Evolutionary conservation across 2,329 filamentous ascomycete species (phyloP).

Genomic region (Nannizziopsis arthrosporioides): DNA sequence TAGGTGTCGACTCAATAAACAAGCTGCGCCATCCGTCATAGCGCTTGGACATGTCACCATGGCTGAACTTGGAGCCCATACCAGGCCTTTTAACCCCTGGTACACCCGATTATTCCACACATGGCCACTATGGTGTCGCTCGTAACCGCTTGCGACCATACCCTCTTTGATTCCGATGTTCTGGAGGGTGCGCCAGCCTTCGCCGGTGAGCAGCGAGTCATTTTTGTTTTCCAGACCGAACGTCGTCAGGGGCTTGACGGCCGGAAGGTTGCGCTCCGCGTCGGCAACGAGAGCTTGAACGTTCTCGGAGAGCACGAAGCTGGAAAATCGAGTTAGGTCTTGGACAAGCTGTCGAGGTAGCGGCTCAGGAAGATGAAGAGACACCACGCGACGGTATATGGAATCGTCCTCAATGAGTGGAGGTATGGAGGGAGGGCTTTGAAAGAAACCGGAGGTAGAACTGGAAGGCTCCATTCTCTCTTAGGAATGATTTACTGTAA

Average conservation of each 20-base stretch:
- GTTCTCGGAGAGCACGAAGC: slow-evolving; percentile 16
- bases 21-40: slow-evolving; percentile 23
- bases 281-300: slow-evolving; percentile 16
- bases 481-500: not conserved
- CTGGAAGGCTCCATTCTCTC: slow-evolving; percentile 19
- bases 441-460: slow-evolving; percentile 20
- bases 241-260: slow-evolving; percentile 17
- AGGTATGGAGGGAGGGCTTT: slow-evolving; percentile 15
- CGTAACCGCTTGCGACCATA: slow-evolving; percentile 19
- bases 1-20: slow-evolving; percentile 18
- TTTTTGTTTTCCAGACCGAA: slow-evolving; percentile 20
- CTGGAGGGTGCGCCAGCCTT: slow-evolving; percentile 20
- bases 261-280: slow-evolving; percentile 18
- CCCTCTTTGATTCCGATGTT: slow-evolving; percentile 20
- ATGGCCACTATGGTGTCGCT: slow-evolving; percentile 3
- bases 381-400: slow-evolving; percentile 17
- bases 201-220: slow-evolving; percentile 19
- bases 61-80: slow-evolving; percentile 20
- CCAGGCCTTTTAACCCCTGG: slow-evolving; percentile 18
- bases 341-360: slow-evolving; percentile 15
- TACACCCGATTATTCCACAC: slow-evolving; percentile 18
- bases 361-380: slow-evolving; percentile 18
- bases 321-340: slow-evolving; percentile 18
- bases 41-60: slow-evolving; percentile 21
- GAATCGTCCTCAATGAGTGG: slow-evolving; percentile 18